phyloP scores from a whole-genome alignment of 1,284 basidiomycete species.

The Calocybe gambosa region DNA sequence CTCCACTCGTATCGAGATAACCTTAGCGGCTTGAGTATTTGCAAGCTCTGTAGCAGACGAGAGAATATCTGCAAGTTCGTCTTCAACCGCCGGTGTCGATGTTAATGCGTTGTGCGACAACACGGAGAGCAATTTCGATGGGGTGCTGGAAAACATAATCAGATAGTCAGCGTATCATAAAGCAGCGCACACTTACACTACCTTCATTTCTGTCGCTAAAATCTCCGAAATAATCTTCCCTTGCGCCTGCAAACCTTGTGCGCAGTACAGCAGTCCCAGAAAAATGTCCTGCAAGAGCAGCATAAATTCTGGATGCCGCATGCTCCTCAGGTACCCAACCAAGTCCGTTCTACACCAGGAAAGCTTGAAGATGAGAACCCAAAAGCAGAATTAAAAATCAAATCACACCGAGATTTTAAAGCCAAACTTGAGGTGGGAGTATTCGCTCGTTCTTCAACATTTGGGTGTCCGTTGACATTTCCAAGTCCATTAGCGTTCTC shows the following conservation, averaged over 20 bases:
- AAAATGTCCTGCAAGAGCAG: slow-evolving; percentile 60
- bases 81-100: slow-evolving; percentile 32
- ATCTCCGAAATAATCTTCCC: slow-evolving; percentile 57
- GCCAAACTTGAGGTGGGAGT: slow-evolving; percentile 3
- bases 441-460: not conserved
- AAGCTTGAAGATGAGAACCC: not conserved
- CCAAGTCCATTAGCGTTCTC: not conserved
- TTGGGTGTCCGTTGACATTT: not conserved
- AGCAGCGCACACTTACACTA: slow-evolving; percentile 22
- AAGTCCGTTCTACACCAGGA: slow-evolving; percentile 22
- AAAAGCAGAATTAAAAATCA: not conserved
- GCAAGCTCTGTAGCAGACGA: slow-evolving; percentile 79
- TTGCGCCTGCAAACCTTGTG: slow-evolving; percentile 71
- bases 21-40: slow-evolving; percentile 36
- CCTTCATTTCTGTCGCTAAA: slow-evolving; percentile 35
- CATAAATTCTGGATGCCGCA: slow-evolving; percentile 70
- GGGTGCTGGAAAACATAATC: not conserved
- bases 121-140: not conserved
- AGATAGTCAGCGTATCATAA: slow-evolving; percentile 10
- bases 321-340: slow-evolving; percentile 54
- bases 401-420: slow-evolving; percentile 8
- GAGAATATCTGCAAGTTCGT: slow-evolving; percentile 68
- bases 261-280: slow-evolving; percentile 56
- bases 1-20: slow-evolving; percentile 72
- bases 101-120: slow-evolving; percentile 20